Evolutionary conservation across 2,329 filamentous ascomycete species (phyloP).

Genomic region (Thermothelomyces thermophilus): DNA sequence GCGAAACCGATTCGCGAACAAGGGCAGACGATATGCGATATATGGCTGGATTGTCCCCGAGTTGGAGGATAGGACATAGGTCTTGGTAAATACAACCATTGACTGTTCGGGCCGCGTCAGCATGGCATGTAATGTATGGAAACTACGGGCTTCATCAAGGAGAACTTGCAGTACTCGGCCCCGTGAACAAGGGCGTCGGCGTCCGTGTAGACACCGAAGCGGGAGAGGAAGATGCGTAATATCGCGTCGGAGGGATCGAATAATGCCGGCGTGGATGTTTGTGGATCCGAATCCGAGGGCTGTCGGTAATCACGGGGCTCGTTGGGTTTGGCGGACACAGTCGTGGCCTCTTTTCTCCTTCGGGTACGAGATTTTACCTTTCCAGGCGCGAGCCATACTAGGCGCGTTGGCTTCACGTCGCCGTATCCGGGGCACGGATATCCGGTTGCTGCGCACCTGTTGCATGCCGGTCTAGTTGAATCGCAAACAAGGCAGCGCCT

Average conservation of each 20-base stretch:
- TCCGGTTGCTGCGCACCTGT: slow-evolving; percentile 1
- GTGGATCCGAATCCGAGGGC: neutral
- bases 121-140: neutral
- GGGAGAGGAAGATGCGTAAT: neutral
- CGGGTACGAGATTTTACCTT: neutral
- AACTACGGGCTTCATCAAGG: neutral
- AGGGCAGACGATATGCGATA: neutral
- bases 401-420: slow-evolving; percentile 2
- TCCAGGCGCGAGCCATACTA: slow-evolving; percentile 7
- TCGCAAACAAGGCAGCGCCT: slow-evolving; percentile 9
- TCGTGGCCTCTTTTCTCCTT: neutral
- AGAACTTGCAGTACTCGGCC: slow-evolving; percentile 9
- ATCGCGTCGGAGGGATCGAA: too few species aligned
- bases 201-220: neutral
- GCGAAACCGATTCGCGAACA: neutral
- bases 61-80: neutral
- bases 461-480: neutral
- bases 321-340: neutral
- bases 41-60: slow-evolving; percentile 4
- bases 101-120: neutral
- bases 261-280: too few species aligned
- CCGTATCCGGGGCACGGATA: slow-evolving; percentile 6
- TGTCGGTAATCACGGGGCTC: neutral
- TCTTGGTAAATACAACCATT: slow-evolving; percentile 4
- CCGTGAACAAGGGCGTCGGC: neutral